Conservation (phyloP, 495 filamentous ascomycete species). For the Clavariopsis aquatica region DNA sequence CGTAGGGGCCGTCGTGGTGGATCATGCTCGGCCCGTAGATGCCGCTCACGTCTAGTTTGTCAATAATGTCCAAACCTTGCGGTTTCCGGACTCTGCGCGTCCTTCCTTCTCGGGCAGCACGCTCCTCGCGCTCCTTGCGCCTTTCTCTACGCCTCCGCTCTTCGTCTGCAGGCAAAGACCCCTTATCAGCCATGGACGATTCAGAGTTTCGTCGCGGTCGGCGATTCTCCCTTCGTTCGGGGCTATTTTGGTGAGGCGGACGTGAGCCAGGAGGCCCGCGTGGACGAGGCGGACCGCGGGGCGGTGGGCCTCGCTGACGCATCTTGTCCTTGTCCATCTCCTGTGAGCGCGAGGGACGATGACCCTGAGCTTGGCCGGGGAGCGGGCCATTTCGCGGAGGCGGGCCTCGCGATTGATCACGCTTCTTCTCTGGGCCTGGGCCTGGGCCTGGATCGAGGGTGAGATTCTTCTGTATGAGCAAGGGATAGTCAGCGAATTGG, state of each 20-base stretch:
- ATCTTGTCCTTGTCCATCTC: slow-evolving; percentile 40
- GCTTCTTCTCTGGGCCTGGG: slow-evolving; percentile 20
- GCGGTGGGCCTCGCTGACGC: slow-evolving; percentile 41
- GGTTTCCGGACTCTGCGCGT: slow-evolving; percentile 53
- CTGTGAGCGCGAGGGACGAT: slow-evolving; percentile 42
- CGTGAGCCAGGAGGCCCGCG: slow-evolving; percentile 43
- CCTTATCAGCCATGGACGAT: slow-evolving; percentile 77
- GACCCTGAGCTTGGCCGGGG: slow-evolving; percentile 29
- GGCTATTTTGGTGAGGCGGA: slow-evolving; percentile 52
- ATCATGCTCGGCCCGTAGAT: slow-evolving; percentile 96
- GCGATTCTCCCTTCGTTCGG: slow-evolving; percentile 46
- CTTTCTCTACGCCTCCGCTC: slow-evolving; percentile 74
- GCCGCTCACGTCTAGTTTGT: slow-evolving; percentile 94
- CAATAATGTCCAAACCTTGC: slow-evolving; percentile 85
- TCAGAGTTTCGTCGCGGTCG: slow-evolving; percentile 88
- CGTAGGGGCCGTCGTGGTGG: slow-evolving; percentile 97
- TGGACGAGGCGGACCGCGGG: slow-evolving; percentile 38
- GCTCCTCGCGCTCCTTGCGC: slow-evolving; percentile 67
- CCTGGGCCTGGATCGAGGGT: slow-evolving; percentile 37
- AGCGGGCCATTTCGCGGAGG: slow-evolving; percentile 36
- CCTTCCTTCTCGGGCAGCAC: slow-evolving; percentile 52
- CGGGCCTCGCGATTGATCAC: slow-evolving; percentile 22
- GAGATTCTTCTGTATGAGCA: slow-evolving; percentile 43
- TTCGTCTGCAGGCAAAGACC: slow-evolving; percentile 66
- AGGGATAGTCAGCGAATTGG: slow-evolving; percentile 47